Evolutionary conservation across 805 yeast species (phyloP).

Genomic region (Suhomyces canberraensis): DNA sequence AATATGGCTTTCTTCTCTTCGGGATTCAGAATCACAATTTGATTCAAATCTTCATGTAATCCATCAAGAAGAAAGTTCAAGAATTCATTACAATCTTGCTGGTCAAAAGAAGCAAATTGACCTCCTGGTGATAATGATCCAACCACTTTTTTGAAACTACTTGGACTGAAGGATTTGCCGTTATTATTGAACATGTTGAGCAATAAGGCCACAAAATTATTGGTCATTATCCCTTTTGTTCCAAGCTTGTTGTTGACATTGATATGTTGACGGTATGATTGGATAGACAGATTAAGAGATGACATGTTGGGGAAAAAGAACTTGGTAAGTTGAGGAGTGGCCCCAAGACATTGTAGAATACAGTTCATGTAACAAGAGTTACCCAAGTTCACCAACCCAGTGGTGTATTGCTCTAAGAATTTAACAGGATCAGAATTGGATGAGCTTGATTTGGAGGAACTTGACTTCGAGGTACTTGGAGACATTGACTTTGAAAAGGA

Average conservation of each 20-base stretch:
- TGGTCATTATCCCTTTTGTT: conserved; percentile 74
- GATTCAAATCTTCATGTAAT: conserved; percentile 82
- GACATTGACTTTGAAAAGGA: background rate
- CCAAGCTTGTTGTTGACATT: conserved; percentile 75
- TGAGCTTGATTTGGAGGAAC: background rate
- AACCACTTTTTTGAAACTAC: conserved; percentile 59
- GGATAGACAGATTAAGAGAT: conserved; percentile 28
- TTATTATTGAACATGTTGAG: conserved; percentile 49
- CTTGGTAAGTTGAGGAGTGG: conserved; percentile 61
- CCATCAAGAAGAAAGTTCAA: conserved; percentile 71
- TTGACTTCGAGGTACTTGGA: background rate
- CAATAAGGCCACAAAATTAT: conserved; percentile 59
- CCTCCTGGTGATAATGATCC: conserved; percentile 61
- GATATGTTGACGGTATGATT: conserved; percentile 61
- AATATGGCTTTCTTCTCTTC: conserved; percentile 39
- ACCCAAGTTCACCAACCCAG: conserved; percentile 80
- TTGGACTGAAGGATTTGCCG: conserved; percentile 53
- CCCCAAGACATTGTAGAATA: conserved; percentile 78
- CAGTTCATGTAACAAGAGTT: conserved; percentile 95
- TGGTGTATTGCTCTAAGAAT: conserved; percentile 36
- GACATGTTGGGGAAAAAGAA: conserved; percentile 45
- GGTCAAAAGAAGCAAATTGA: conserved; percentile 64
- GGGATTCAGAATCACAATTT: conserved; percentile 36
- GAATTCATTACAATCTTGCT: conserved; percentile 86
- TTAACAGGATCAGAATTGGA: conserved; percentile 1